phyloP scores from a whole-genome alignment of 495 filamentous ascomycete genomes.

The Xylaria castorea region DNA sequence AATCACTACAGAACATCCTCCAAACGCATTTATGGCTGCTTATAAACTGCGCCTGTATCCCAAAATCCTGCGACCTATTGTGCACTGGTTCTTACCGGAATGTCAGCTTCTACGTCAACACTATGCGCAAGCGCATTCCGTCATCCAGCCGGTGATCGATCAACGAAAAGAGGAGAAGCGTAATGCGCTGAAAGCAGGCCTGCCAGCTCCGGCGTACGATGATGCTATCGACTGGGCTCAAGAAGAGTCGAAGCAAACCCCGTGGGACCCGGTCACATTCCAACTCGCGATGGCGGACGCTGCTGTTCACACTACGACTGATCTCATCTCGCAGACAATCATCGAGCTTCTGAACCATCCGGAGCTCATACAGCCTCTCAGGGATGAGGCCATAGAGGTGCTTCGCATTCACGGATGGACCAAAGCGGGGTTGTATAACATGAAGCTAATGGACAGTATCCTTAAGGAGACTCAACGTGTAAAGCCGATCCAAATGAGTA shows the following conservation, averaged over 20 bases:
- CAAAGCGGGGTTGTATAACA: slow-evolving; percentile 56
- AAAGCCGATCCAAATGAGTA: slow-evolving; percentile 46
- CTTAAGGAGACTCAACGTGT: slow-evolving; percentile 54
- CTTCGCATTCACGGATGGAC: slow-evolving; percentile 48
- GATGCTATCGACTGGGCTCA: slow-evolving; percentile 49
- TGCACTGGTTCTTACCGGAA: slow-evolving; percentile 45
- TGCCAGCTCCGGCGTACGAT: slow-evolving; percentile 30
- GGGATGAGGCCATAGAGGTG: slow-evolving; percentile 44
- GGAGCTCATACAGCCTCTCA: slow-evolving; percentile 43
- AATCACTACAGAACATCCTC: slow-evolving; percentile 48
- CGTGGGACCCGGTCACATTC: slow-evolving; percentile 38
- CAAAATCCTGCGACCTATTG: slow-evolving; percentile 39
- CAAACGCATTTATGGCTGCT: slow-evolving; percentile 40
- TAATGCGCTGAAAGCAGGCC: slow-evolving; percentile 24
- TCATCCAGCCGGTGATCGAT: slow-evolving; percentile 41
- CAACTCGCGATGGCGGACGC: slow-evolving; percentile 40
- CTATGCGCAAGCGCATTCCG: slow-evolving; percentile 31
- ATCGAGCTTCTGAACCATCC: slow-evolving; percentile 45
- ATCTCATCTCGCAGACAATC: slow-evolving; percentile 46
- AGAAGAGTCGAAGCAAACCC: slow-evolving; percentile 34
- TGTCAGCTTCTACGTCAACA: slow-evolving; percentile 34
- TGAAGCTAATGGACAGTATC: slow-evolving; percentile 60
- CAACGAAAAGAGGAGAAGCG: slow-evolving; percentile 32
- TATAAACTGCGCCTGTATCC: slow-evolving; percentile 46
- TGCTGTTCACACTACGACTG: slow-evolving; percentile 49